Evolutionary conservation across 192 early-diverging fungal species (phyloP).

Genomic region (Podila epicladia): DNA sequence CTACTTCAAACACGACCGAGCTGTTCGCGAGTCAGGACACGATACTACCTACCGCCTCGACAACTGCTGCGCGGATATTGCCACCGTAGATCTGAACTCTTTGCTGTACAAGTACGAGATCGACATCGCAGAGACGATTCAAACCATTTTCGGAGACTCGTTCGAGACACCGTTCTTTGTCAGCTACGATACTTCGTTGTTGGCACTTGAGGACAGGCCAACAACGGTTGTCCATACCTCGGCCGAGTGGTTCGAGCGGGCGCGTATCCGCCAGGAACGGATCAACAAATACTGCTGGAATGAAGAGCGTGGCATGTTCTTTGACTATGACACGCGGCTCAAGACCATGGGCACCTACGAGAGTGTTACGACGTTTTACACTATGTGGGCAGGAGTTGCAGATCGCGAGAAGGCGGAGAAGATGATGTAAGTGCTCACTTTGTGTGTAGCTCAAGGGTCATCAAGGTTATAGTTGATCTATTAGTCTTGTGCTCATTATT

Average conservation of each 20-base stretch:
- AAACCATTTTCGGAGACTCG: conserved; percentile 64
- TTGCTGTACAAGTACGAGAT: conserved; percentile 97
- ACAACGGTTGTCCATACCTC: conserved; percentile 56
- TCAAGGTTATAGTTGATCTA: not conserved
- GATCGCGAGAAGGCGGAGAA: conserved; percentile 77
- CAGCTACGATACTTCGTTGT: conserved; percentile 11
- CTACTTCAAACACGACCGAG: conserved; percentile 98
- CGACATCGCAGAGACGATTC: conserved; percentile 84
- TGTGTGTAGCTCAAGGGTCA: not conserved
- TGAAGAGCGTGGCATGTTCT: conserved; percentile 78
- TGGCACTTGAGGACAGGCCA: conserved; percentile 15
- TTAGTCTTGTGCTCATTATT: not conserved
- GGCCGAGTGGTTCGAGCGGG: conserved; percentile 72
- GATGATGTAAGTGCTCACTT: conserved; percentile 63
- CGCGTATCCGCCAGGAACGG: conserved; percentile 63
- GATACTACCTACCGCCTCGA: conserved; percentile 97
- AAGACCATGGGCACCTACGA: conserved; percentile 81
- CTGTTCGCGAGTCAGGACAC: conserved; percentile 96
- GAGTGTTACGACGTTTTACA: conserved; percentile 88
- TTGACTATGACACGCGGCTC: conserved; percentile 88
- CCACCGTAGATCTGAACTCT: conserved; percentile 93
- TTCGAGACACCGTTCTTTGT: conserved; percentile 52
- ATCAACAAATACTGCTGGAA: conserved; percentile 92
- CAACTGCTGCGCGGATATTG: conserved; percentile 87
- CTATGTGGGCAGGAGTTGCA: conserved; percentile 92